Evolutionary conservation across 345 rosid genomes (phyloP).

Genomic region (Noccaea bulbosa): DNA sequence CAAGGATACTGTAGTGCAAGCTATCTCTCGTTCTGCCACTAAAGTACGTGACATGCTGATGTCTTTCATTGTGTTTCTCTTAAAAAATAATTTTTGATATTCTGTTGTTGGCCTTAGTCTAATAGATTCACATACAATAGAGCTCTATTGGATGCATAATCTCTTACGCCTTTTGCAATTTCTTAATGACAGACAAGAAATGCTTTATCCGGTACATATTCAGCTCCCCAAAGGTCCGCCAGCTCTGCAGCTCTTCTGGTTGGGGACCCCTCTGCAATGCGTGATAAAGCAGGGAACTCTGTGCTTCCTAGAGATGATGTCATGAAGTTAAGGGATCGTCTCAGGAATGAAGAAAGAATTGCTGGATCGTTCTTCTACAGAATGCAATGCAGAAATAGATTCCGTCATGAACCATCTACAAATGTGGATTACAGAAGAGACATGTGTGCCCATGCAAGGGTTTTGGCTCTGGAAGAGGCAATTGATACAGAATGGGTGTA

Average conservation of each 20-base stretch:
- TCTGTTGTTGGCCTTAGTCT: too few species aligned
- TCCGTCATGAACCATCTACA: conserved; percentile 59
- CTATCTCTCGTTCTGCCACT: conserved; percentile 95
- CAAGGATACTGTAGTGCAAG: conserved; percentile 96
- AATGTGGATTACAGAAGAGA: conserved; percentile 87
- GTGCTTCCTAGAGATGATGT: conserved; percentile 99
- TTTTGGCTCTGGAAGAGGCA: conserved; percentile 98
- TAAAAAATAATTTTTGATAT: conserved; percentile 9
- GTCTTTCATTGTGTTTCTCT: conserved; percentile 21
- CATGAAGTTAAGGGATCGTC: conserved; percentile 92
- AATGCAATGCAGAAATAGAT: conserved; percentile 64
- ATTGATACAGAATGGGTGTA: conserved; percentile 99
- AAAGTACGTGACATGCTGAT: conserved; percentile 61
- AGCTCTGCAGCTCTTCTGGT: conserved; percentile 98
- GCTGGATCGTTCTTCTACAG: conserved; percentile 73
- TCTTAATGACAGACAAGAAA: conserved; percentile 80
- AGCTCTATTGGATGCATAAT: conserved; percentile 25
- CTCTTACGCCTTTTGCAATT: conserved; percentile 13
- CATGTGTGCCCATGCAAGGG: conserved; percentile 98
- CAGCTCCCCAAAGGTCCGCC: conserved; percentile 99
- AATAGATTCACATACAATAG: conserved; percentile 17
- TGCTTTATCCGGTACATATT: conserved; percentile 97
- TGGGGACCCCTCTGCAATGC: conserved; percentile 92
- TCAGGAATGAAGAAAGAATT: conserved; percentile 89
- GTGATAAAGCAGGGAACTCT: conserved; percentile 94